phyloP scores from a whole-genome alignment of 768 basidiomycete species.

The Suillus ampliporus region DNA sequence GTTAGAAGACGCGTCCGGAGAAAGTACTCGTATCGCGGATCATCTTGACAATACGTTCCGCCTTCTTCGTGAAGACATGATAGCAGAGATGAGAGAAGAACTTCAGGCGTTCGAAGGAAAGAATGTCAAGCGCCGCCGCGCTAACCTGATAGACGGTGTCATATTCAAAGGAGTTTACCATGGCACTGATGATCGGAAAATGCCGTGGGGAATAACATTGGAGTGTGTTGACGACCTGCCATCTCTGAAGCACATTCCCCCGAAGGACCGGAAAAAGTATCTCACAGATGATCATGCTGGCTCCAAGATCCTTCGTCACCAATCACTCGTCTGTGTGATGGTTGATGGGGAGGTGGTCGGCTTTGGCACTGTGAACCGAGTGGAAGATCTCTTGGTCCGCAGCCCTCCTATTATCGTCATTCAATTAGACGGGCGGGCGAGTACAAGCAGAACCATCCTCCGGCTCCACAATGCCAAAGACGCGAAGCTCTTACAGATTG shows the following conservation, averaged over 20 bases:
- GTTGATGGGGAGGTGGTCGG: slow-evolving; percentile 51
- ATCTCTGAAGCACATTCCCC: slow-evolving; percentile 33
- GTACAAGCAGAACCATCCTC: slow-evolving; percentile 42
- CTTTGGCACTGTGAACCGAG: slow-evolving; percentile 56
- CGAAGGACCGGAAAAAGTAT: slow-evolving; percentile 42
- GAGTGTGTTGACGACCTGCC: slow-evolving; percentile 39
- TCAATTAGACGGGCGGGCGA: slow-evolving; percentile 50
- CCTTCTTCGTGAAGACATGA: slow-evolving; percentile 60
- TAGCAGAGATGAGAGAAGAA: slow-evolving; percentile 58
- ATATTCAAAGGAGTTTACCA: slow-evolving; percentile 40
- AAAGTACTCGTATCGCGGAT: slow-evolving; percentile 40
- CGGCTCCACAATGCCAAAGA: slow-evolving; percentile 39
- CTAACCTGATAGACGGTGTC: slow-evolving; percentile 41
- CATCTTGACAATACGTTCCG: slow-evolving; percentile 67
- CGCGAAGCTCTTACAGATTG: slow-evolving; percentile 55
- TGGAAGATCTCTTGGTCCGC: slow-evolving; percentile 52
- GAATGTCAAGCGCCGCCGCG: slow-evolving; percentile 45
- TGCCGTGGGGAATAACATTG: slow-evolving; percentile 46
- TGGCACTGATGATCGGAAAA: slow-evolving; percentile 21
- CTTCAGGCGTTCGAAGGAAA: slow-evolving; percentile 43
- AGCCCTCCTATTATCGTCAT: slow-evolving; percentile 53
- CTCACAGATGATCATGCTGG: slow-evolving; percentile 35
- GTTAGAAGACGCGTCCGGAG: slow-evolving; percentile 46
- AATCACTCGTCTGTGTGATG: slow-evolving; percentile 54
- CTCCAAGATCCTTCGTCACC: slow-evolving; percentile 49